These are phyloP conservation scores for Xylariaceae sp. DNA, from an alignment of 2,329 filamentous ascomycete species.

Conservation along the genomic window DNA sequence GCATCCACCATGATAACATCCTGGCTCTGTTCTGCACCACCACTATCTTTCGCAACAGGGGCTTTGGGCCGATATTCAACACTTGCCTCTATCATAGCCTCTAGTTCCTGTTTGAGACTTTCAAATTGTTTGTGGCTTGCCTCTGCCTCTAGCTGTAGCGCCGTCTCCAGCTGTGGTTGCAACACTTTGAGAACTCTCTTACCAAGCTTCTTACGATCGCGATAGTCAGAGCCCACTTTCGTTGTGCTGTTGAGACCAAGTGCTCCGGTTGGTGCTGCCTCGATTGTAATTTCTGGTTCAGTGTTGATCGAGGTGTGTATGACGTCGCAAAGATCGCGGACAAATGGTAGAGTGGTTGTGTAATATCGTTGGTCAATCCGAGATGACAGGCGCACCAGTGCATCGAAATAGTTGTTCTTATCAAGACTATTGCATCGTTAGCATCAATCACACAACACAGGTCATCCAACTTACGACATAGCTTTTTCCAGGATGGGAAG, in stretches of 20 bases:
- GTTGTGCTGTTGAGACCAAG: conserved; percentile 43
- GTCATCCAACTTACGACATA: conserved; percentile 59
- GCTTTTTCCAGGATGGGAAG: conserved; percentile 75
- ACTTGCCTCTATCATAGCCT: conserved; percentile 64
- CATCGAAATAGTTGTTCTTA: conserved; percentile 53
- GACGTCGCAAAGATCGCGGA: conserved; percentile 50
- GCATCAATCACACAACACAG: background rate
- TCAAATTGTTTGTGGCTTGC: conserved; percentile 66
- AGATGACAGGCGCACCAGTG: conserved; percentile 45
- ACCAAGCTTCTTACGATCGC: conserved; percentile 76
- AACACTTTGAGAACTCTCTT: conserved; percentile 84
- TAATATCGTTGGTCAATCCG: conserved; percentile 54
- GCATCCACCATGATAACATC: conserved; percentile 51
- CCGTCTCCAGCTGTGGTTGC: conserved; percentile 70
- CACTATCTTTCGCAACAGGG: conserved; percentile 33
- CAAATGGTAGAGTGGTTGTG: conserved; percentile 52
- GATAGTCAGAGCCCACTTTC: conserved; percentile 61
- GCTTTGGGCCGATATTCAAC: conserved; percentile 48
- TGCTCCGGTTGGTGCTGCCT: conserved; percentile 30
- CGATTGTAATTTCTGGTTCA: conserved; percentile 29
- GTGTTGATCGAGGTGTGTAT: conserved; percentile 50
- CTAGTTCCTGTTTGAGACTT: conserved; percentile 65
- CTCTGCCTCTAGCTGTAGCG: conserved; percentile 75
- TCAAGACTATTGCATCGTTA: conserved; percentile 56
- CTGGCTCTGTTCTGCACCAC: conserved; percentile 37